Evolutionary conservation across 371 early-diverging fungal species (phyloP).

Genomic region (Circinella umbellata): DNA sequence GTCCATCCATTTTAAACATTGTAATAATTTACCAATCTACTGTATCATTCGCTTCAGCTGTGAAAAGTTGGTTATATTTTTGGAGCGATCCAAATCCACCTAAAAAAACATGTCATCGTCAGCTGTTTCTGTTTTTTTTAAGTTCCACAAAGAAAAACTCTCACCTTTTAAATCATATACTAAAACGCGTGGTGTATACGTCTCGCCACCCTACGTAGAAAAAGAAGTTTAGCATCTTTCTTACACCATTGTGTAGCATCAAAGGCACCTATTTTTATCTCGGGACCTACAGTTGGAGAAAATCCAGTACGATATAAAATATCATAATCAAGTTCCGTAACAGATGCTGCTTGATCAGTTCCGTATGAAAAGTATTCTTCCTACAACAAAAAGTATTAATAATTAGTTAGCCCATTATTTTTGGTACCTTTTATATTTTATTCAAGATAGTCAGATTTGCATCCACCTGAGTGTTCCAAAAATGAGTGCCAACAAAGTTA

Average conservation of each 20-base stretch:
- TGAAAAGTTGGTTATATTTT: conserved; percentile 66
- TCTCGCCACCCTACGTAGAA: conserved; percentile 59
- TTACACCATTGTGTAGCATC: background rate
- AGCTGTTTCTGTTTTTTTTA: background rate
- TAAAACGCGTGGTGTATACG: conserved; percentile 80
- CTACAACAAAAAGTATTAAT: conserved; percentile 19
- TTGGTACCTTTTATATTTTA: background rate
- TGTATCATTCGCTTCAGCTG: conserved; percentile 23
- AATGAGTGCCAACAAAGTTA: conserved; percentile 90
- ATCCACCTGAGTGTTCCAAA: conserved; percentile 87
- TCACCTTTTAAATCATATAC: conserved; percentile 78
- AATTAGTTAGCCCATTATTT: background rate
- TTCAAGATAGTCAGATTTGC: background rate
- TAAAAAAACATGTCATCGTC: conserved; percentile 10
- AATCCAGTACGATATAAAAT: conserved; percentile 61
- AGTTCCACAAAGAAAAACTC: background rate
- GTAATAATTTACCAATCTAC: conserved; percentile 37
- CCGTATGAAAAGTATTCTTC: conserved; percentile 54
- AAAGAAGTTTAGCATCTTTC: too few species aligned
- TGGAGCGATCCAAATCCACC: conserved; percentile 78
- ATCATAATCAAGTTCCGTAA: conserved; percentile 54
- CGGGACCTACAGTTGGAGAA: conserved; percentile 35
- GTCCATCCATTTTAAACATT: background rate
- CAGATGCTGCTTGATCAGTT: conserved; percentile 14
- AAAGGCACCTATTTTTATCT: background rate